A percentile compares a stretch with the other conserved stretches of the same genome.
These are phyloP conservation scores for Aspergillus ochraceoroseus DNA, from an alignment of 2,329 filamentous ascomycete species.

Conservation along the genomic window DNA sequence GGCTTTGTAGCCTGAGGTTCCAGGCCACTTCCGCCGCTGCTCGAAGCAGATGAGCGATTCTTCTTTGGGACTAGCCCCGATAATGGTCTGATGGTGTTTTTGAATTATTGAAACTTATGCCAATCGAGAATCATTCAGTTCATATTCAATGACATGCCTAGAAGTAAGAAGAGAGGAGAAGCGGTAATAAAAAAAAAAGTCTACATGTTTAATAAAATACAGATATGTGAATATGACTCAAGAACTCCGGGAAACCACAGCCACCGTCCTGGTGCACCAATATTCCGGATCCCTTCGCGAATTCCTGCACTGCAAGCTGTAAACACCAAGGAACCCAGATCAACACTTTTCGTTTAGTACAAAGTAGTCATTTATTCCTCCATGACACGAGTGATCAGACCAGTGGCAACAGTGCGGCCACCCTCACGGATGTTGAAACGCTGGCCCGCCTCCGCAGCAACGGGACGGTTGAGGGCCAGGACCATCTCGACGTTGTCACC, in stretches of 20 bases:
- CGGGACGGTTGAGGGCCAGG: slow-evolving; percentile 74
- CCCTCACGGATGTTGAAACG: slow-evolving; percentile 98
- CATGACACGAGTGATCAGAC: slow-evolving; percentile 70
- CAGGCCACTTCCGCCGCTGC: too few species aligned
- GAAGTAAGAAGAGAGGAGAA: slow-evolving; percentile 27
- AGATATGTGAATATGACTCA: slow-evolving; percentile 35
- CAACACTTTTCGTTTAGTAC: slow-evolving; percentile 32
- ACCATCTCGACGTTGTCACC: slow-evolving; percentile 99
- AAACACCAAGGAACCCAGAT: slow-evolving; percentile 27
- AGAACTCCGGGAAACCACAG: slow-evolving; percentile 30
- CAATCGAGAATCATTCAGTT: slow-evolving; percentile 18
- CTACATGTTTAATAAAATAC: slow-evolving; percentile 33
- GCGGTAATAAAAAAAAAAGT: slow-evolving; percentile 20
- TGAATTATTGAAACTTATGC: too few species aligned
- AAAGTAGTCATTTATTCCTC: slow-evolving; percentile 38
- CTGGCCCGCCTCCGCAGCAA: slow-evolving; percentile 85
- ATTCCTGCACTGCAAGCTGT: slow-evolving; percentile 35
- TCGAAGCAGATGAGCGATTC: too few species aligned
- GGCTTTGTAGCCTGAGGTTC: slow-evolving; percentile 17
- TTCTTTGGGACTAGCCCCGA: too few species aligned
- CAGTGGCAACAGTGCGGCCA: slow-evolving; percentile 81
- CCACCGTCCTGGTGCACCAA: slow-evolving; percentile 17
- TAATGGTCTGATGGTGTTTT: too few species aligned
- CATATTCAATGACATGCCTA: slow-evolving; percentile 19
- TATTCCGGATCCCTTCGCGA: slow-evolving; percentile 30